Base-by-base conservation (phyloP, 1,139 yeast species). In the Hyphopichia khmerensis region DNA sequence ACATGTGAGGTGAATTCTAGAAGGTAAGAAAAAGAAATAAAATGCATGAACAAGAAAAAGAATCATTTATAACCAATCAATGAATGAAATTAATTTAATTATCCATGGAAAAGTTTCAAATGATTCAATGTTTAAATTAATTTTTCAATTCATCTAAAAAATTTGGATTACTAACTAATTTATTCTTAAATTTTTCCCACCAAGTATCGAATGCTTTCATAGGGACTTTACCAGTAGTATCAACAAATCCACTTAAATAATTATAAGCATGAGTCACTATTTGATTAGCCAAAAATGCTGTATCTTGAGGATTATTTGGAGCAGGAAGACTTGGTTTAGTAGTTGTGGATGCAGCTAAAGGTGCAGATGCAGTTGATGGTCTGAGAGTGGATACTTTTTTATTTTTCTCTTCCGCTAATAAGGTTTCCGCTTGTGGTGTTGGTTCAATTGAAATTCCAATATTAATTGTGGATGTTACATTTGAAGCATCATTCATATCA, bases 381-480 rank as follows among this genome's bases (percentile, higher is more conserved):
- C 3, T 7, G 5, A 3, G 19, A 21, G 24, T 21, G 24, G 23
- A 46, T 45, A 1, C 55, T 57, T 33, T 39, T 44, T 23, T 46
- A 57, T 57, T 58, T 72, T 46, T 52, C 49, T 62, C 67, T 43
- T 68, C 67, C 17, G 57, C 67, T 34, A 86, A 57, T 34, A 73
- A 75, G 34, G 65, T 60, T 43, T 79, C 80, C 0, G 90, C 95
- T 31, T 73, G 79, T 0, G 62, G 65, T 0, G 77, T 72, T 0
- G 96, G 87, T 56, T 93, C 99, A 7, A 93, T 82, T 3, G 96
- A 88, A 11, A 93, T 87, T 0, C 99, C 99, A 4, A 93, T 82
- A 14, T 82, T 77, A 41, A 91, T 65, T 10, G 57, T 56, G 17
- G 64, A 66, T 42, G 70, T 79, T 23, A 65, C 61, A 40, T 64